phyloP scores from a whole-genome alignment of 2,329 filamentous ascomycete genomes.

The Rhinocladiella similis region DNA sequence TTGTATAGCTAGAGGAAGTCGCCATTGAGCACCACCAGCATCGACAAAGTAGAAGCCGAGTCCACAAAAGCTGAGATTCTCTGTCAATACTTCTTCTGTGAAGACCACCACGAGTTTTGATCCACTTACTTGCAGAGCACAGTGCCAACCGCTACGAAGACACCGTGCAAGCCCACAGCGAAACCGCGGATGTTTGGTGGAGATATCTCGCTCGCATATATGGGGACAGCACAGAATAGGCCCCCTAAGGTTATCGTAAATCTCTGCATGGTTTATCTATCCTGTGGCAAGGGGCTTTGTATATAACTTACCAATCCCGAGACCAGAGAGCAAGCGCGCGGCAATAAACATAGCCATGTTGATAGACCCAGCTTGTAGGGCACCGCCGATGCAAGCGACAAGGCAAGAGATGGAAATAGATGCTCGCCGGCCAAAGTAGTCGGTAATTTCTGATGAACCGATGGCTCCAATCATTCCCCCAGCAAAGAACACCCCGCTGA shows the following conservation, averaged over 20 bases:
- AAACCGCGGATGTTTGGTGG: slow-evolving; percentile 32
- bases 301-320: slow-evolving; percentile 32
- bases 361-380: slow-evolving; percentile 36
- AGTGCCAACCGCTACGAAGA: slow-evolving; percentile 26
- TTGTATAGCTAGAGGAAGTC: slow-evolving; percentile 71
- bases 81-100: neutral
- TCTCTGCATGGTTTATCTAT: neutral
- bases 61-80: slow-evolving; percentile 31
- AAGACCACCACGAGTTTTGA: too few relatives aligned
- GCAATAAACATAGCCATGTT: slow-evolving; percentile 29
- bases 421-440: slow-evolving; percentile 39
- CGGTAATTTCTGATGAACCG: neutral
- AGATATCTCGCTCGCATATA: slow-evolving; percentile 33
- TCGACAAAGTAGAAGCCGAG: slow-evolving; percentile 30
- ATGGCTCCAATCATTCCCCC: slow-evolving; percentile 11
- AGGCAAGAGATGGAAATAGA: slow-evolving; percentile 36
- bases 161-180: slow-evolving; percentile 31
- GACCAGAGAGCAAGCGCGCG: slow-evolving; percentile 42
- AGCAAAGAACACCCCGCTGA: slow-evolving; percentile 20
- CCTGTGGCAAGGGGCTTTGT: too few relatives aligned
- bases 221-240: slow-evolving; percentile 5
- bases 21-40: slow-evolving; percentile 51
- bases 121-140: slow-evolving; percentile 7
- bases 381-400: slow-evolving; percentile 36
- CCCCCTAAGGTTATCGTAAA: neutral